Evolutionary conservation across 768 basidiomycete species (phyloP), one percentile per base, ranked within the genome.

Genomic region (Mycena sanguinolenta): DNA sequence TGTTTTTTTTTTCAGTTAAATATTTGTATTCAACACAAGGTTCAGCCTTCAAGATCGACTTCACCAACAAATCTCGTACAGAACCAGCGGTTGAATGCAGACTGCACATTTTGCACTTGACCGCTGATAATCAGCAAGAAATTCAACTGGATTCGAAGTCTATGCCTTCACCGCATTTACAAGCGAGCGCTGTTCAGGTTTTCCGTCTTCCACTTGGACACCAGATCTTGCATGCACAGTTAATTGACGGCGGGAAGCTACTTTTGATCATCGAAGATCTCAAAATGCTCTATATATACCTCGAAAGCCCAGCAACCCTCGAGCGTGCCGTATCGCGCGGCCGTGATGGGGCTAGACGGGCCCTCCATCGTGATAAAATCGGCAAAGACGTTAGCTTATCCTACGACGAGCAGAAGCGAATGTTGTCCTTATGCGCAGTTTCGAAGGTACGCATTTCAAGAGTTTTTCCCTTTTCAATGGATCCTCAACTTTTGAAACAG

Each of bases 341-440:
- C 4, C 64, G 74, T 0, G 63, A 65, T 8, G 76, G 79, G 25
- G 68, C 58, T 2, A 73, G 70, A 38, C 84, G 84, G 58, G 36
- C 23, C 0, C 75, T 90, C 17, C 80, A 82, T 63, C 82, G 80
- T 9, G 84, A 86, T 65, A 88, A 85, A 73, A 81, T 89, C 17
- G 88, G 86, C 0, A 75, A 80, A 4, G 79, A 84, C 8, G 80
- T 82, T 55, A n/a, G 86, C 10, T 60, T 90, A 5, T 81, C 89
- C 0, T 89, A 84, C 67, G 88, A 91, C 54, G 89, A 90, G 72
- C 75, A 79, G 13, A 87, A 83, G 69, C 83, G 85, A 2, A 82
- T 86, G 76, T 72, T 91, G 23, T 83, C 84, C 0, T 65, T 90
- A 0, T 85, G 87, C 63, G 79, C 83, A 7, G 74, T 81, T 0